Evolutionary conservation across 352 stramenopile species (phyloP), one percentile per base, ranked within the genome.

Genomic region (Globisporangium recalcitrans): DNA sequence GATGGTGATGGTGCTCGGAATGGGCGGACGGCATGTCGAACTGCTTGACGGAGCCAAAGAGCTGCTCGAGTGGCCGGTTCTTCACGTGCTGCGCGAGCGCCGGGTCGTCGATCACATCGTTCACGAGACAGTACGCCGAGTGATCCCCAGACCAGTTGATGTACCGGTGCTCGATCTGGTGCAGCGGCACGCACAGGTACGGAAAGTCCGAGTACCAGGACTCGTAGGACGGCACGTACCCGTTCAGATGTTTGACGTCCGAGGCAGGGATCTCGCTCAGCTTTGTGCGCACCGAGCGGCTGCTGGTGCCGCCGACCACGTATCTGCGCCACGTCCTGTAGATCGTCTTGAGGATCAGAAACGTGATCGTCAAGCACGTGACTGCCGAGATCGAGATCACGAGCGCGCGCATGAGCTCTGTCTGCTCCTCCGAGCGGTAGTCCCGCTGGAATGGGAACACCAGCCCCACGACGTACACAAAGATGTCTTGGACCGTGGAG

Each of bases 131-230:
- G 64, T 89, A 89, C 0, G 63, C 66, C 21, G 68, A 58, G 62
- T 85, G 76, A 57, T 87, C 71, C 2, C 80, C 78, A 10, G 71
- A 80, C 80, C 80, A 89, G 51, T 59, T 75, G 58, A 89, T 75
- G 54, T 74, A 87, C 32, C 73, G 69, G 40, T 75, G 62, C 44
- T 87, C 78, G 59, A 89, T 87, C 21, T 68, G 58, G 29, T 56
- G 62, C 26, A 89, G 64, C n/a, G 80, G 68, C 3, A 89, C 80
- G 29, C 75, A 84, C 2, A 89, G 64, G 31, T 79, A 87, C 13
- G 80, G 77, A 27, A 89, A 89, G 51, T 86, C 80, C 21, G 80
- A 85, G 62, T 85, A 89, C 74, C 68, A 81, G n/a, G 77, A 85
- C 59, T 86, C 78, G 46, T 84, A 89, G 10, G 70, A 76, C 52